Evolutionary conservation across 2,329 filamentous ascomycete genomes (phyloP).

Genomic region (Sarocladium strictum): DNA sequence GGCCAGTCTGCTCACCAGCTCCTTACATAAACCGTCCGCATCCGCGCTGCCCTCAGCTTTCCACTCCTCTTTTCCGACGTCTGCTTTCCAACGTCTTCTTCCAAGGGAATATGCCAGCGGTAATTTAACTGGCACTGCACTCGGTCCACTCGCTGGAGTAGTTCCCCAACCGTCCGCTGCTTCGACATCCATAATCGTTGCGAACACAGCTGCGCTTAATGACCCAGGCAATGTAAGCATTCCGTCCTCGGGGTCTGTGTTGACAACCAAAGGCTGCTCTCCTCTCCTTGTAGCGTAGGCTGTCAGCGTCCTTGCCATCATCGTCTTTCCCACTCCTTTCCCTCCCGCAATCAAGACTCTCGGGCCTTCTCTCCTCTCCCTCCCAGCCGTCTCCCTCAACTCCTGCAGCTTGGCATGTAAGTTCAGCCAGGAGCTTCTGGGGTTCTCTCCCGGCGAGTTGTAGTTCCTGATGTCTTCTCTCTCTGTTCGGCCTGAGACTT

Average conservation of each 20-base stretch:
- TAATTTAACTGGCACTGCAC: constrained; percentile 81
- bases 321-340: constrained; percentile 77
- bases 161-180: constrained; percentile 80
- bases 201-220: constrained; percentile 79
- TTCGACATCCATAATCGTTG: constrained; percentile 76
- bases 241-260: constrained; percentile 76
- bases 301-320: constrained; percentile 67
- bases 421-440: constrained; percentile 75
- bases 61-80: no score
- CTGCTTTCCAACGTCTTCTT: constrained; percentile 38
- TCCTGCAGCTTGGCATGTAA: constrained; percentile 81
- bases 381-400: constrained; percentile 56
- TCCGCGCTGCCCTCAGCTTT: neutral
- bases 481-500: constrained; percentile 54
- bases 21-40: constrained; percentile 50
- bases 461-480: constrained; percentile 47
- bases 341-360: constrained; percentile 80
- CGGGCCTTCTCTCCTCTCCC: constrained; percentile 53
- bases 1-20: constrained; percentile 69
- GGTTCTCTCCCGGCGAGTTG: constrained; percentile 67
- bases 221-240: constrained; percentile 74
- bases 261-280: constrained; percentile 74
- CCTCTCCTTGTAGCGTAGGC: constrained; percentile 72
- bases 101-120: constrained; percentile 90
- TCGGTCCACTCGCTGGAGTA: constrained; percentile 86